Conservation (phyloP, 495 filamentous ascomycete genomes). For the Talaromyces ruber region DNA sequence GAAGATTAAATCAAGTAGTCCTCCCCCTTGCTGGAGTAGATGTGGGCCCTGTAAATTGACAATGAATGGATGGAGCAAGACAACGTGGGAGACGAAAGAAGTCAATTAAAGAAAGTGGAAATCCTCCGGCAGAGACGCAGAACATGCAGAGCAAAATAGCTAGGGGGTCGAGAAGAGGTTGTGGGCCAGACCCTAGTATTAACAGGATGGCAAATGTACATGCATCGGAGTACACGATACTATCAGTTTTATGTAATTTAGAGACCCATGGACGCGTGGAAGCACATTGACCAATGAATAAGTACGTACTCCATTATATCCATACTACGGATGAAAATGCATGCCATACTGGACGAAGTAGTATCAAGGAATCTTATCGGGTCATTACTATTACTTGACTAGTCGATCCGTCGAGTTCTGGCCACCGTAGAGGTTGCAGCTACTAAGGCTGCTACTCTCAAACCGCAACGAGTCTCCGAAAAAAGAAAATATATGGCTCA, state of each 20-base stretch:
- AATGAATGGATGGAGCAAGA: neutral
- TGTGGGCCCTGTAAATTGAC: neutral
- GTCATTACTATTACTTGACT: neutral
- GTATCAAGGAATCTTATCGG: neutral
- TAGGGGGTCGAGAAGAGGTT: neutral
- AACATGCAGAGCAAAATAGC: neutral
- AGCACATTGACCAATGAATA: neutral
- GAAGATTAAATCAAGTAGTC: neutral
- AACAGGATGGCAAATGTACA: neutral
- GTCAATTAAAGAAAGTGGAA: neutral
- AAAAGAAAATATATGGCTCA: neutral
- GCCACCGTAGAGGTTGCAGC: neutral
- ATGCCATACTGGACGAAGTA: neutral
- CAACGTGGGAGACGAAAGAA: neutral
- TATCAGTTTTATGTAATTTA: neutral
- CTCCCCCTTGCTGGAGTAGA: neutral
- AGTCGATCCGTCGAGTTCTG: neutral
- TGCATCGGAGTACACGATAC: neutral
- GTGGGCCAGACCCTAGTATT: neutral
- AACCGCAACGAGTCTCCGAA: neutral
- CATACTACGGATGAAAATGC: neutral
- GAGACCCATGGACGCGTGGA: neutral
- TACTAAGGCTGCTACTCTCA: neutral
- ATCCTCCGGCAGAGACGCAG: neutral
- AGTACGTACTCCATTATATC: neutral